Evolutionary conservation across 257 asterid genomes (phyloP).

Genomic region (Catharanthus roseus): DNA sequence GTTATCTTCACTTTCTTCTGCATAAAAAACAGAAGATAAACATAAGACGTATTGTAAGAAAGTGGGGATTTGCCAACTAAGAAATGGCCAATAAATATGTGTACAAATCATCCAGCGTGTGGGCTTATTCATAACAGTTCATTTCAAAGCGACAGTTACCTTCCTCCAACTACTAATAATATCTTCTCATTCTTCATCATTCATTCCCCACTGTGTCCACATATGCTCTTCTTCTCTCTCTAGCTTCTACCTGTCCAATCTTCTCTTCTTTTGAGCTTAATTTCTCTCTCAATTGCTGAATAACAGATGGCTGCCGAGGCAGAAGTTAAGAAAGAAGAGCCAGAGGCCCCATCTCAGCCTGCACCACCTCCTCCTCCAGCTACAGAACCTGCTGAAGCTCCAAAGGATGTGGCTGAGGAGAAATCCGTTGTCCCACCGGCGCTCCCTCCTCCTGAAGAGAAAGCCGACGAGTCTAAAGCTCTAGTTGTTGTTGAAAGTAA

Average conservation of each 20-base stretch:
- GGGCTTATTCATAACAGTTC: neutral
- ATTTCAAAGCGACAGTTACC: constrained; percentile 11
- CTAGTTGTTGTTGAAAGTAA: constrained; percentile 56
- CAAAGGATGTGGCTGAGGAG: constrained; percentile 69
- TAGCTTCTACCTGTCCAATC: neutral
- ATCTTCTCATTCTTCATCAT: constrained; percentile 7
- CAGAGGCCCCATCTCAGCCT: constrained; percentile 14
- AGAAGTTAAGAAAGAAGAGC: constrained; percentile 25
- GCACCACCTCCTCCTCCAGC: constrained; percentile 11
- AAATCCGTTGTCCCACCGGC: constrained; percentile 42
- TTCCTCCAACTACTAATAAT: constrained; percentile 14
- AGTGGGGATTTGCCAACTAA: constrained; percentile 1
- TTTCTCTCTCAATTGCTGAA: neutral
- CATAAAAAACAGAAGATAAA: neutral
- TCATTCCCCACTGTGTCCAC: too few relatives aligned
- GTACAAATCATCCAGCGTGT: neutral
- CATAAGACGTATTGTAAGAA: neutral
- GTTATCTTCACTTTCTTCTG: too few relatives aligned
- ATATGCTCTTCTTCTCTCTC: too few relatives aligned
- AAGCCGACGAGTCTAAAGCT: constrained; percentile 66
- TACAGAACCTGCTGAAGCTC: constrained; percentile 21
- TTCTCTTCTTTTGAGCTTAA: neutral
- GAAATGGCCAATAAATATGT: neutral
- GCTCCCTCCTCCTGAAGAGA: constrained; percentile 38
- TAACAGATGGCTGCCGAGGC: constrained; percentile 21